Evolutionary conservation across 495 filamentous ascomycete genomes (phyloP).

Genomic region (Penicillium flavigenum): DNA sequence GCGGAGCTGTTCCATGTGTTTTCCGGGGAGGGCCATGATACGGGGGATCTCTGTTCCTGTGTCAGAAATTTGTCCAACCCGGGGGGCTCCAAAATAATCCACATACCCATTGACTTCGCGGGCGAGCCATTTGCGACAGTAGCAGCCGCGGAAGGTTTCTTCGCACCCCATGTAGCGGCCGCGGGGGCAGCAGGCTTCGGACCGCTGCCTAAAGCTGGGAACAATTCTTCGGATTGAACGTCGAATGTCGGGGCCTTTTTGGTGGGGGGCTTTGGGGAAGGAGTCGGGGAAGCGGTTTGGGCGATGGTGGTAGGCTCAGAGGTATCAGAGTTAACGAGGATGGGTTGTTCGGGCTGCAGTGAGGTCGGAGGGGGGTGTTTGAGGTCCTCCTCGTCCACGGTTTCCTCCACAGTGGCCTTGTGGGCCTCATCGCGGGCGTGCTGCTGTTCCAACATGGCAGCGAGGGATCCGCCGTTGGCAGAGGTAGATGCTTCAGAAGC

Average conservation of each 20-base stretch:
- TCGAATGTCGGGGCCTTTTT: slow-evolving; percentile 59
- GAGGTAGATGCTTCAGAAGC: slow-evolving; percentile 44
- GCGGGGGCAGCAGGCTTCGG: slow-evolving; percentile 60
- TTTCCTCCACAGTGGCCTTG: slow-evolving; percentile 73
- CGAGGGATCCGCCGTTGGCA: slow-evolving; percentile 52
- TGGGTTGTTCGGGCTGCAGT: slow-evolving; percentile 36
- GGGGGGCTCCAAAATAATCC: not conserved
- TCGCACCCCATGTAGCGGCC: slow-evolving; percentile 68
- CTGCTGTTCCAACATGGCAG: slow-evolving; percentile 74
- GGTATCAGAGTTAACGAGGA: slow-evolving; percentile 23
- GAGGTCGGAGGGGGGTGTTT: slow-evolving; percentile 55
- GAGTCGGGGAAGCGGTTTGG: slow-evolving; percentile 22
- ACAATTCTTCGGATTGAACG: slow-evolving; percentile 82
- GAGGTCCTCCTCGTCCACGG: slow-evolving; percentile 74
- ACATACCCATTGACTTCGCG: slow-evolving; percentile 48
- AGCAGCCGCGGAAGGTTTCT: slow-evolving; percentile 55
- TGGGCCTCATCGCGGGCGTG: slow-evolving; percentile 67
- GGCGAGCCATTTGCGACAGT: slow-evolving; percentile 59
- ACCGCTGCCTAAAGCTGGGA: slow-evolving; percentile 80
- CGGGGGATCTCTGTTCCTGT: slow-evolving; percentile 47
- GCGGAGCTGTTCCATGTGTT: slow-evolving; percentile 70
- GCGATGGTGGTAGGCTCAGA: slow-evolving; percentile 19
- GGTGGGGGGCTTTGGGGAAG: slow-evolving; percentile 40
- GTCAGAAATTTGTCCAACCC: slow-evolving; percentile 6
- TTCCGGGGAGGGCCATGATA: slow-evolving; percentile 70